phyloP scores from a whole-genome alignment of 2,329 filamentous ascomycete species.

The Exophiala aquamarina region DNA sequence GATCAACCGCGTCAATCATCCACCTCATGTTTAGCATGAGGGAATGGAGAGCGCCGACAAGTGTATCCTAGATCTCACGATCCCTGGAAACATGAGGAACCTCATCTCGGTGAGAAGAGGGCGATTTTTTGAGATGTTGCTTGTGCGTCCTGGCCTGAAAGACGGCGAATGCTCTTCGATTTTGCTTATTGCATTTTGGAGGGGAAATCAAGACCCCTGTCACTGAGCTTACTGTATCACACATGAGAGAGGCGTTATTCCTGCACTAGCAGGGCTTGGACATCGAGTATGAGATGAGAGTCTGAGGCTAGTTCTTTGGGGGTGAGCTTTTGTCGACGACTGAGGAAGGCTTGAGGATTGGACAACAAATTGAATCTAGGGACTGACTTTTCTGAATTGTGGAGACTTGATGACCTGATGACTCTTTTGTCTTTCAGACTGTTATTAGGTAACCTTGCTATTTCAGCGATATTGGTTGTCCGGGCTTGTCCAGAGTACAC shows the following conservation, averaged over 20 bases:
- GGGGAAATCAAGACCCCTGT: constrained; percentile 95
- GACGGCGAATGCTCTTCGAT: constrained; percentile 33
- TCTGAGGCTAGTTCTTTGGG: constrained; percentile 14
- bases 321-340: constrained; percentile 9
- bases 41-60: constrained; percentile 57
- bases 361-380: constrained; percentile 12
- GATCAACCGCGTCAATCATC: constrained; percentile 69
- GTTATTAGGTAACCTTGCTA: constrained; percentile 10
- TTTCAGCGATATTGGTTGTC: constrained; percentile 8
- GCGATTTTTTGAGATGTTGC: constrained; percentile 95
- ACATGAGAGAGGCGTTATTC: constrained; percentile 66
- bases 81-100: constrained; percentile 31
- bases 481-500: constrained; percentile 20
- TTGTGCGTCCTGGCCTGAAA: constrained; percentile 73
- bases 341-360: constrained; percentile 7
- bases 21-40: constrained; percentile 53
- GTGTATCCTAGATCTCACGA: constrained; percentile 29
- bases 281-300: constrained; percentile 30
- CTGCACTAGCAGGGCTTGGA: constrained; percentile 29
- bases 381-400: constrained; percentile 3
- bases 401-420: constrained; percentile 3
- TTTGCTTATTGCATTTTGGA: constrained; percentile 40
- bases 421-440: constrained; percentile 4
- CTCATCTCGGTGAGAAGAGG: constrained; percentile 47
- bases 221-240: constrained; percentile 80